Base-by-base conservation (phyloP, 1,284 basidiomycete genomes). In the Trichosporon ovoides region DNA sequence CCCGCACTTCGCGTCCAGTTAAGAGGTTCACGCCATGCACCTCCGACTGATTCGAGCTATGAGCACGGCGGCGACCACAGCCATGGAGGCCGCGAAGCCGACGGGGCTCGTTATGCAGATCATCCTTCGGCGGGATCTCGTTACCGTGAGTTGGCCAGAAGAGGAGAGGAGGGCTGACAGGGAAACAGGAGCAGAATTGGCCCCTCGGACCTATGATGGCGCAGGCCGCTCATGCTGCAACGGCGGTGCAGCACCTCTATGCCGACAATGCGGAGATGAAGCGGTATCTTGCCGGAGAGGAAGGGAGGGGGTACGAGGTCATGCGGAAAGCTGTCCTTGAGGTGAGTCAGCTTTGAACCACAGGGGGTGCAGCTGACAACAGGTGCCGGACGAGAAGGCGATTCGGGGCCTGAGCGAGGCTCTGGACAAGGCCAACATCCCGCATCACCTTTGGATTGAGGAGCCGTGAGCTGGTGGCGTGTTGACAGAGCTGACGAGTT, bases 391-490 rank as follows among this genome's bases (percentile, higher is more conserved):
- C 53, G 73, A 74, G 48, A 55, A 64, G 22, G 56, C 61, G 2
- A 62, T 81, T 7, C 31, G 33, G 1, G 64, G 61, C 3, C 64
- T 81, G 3, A 68, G 70, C 10, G 52, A 49, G 1, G 68, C 68
- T 52, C 67, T 80, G 7, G 66, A 66, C 6, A 59, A 53, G 0
- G 66, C 70, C 7, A 65, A 60, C 6, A 66, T 77, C 20, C 64
- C 65, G 9, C 77, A 81, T 62, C 74, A 77, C 52, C 58, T 81
- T 40, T 81, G 80, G 80, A 71, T 79, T 31, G 80, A 81, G 65
- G 75, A 80, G 64, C 80, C 80, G 73, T 77, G 43, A 66, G 73
- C 69, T 48, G n/a, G 7, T 49, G 2, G 19, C 35, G 40, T 24
- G 13, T 5, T 22, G 22, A 10, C 28, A 5, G 2, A 14, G 6